Evolutionary conservation across 106 monocot genomes (phyloP), one percentile per base, ranked within the genome.

Genomic region (Xerophyta viscosa): DNA sequence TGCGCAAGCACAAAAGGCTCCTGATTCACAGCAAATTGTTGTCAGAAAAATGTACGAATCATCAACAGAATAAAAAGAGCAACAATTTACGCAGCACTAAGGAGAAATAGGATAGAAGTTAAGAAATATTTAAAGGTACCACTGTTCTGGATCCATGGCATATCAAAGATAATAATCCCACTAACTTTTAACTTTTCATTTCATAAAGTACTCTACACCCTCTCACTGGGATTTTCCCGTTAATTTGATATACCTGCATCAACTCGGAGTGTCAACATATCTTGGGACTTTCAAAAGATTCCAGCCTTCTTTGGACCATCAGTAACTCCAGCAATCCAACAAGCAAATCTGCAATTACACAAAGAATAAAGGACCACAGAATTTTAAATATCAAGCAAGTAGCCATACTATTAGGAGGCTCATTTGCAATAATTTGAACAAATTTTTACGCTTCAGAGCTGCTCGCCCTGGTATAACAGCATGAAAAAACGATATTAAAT

Each of bases 191-290:
- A 12, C 8, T 56, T 72, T 45, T 66, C 76, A 53, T 86, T 77
- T 26, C 69, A 45, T 54, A 54, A 6, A 71, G 59, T 19, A 64
- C n/a, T 53, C 56, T 64, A 64, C 65, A 78, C 31, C n/a, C 69
- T 78, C 37, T 77, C 81, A 57, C 72, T 67, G 13, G 81, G 69
- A 37, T 86, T 86, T 47, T n/a, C n/a, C n/a, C n/a, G n/a, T 54
- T 80, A 26, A 86, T 48, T 41, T 77, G 81, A 59, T 73, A 86
- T 5, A 73, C 70, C n/a, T 28, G 70, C 76, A 56, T 48, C 56
- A 26, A 86, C 73, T 41, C 86, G 66, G n/a, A 1, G 72, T 76
- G 53, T 65, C 63, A 19, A 80, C 66, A 58, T 79, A 80, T 54
- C 50, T 75, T 28, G 85, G 71, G 37, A 68, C 48, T 56, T 85